These are phyloP conservation scores for Trichoderma virens DNA, from an alignment of 495 filamentous ascomycete genomes.

Conservation along the genomic window DNA sequence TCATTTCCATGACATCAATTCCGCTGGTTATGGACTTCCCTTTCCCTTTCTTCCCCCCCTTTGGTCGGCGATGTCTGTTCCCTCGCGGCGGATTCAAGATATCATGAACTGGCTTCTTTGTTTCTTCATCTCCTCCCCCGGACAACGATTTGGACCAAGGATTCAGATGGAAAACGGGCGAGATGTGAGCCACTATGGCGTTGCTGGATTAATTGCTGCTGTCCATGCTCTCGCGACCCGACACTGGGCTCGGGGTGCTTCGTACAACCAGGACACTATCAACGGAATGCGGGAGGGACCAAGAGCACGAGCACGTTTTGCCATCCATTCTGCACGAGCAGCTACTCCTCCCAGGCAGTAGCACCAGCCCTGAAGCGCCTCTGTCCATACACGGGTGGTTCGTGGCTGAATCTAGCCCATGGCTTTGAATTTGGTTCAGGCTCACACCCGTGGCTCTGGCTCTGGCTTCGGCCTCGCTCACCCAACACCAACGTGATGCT, in stretches of 20 bases:
- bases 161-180: not conserved
- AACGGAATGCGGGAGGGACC: not conserved
- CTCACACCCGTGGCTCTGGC: not conserved
- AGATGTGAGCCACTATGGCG: not conserved
- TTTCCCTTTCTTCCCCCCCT: not conserved
- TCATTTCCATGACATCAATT: not conserved
- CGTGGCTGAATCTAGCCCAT: not conserved
- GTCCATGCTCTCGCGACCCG: not conserved
- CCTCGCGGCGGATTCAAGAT: no score
- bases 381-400: not conserved
- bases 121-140: no score
- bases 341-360: not conserved
- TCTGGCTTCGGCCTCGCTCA: not conserved
- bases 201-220: not conserved
- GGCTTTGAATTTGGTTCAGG: not conserved
- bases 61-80: not conserved
- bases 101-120: no score
- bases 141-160: not conserved
- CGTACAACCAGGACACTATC: not conserved
- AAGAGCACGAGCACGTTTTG: not conserved
- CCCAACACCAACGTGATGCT: conserved; percentile 3
- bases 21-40: not conserved
- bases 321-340: not conserved
- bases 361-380: not conserved
- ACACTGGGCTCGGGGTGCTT: not conserved